These are phyloP conservation scores for Diaporthe ilicicola DNA, from an alignment of 2,329 filamentous ascomycete genomes.

Conservation along the genomic window DNA sequence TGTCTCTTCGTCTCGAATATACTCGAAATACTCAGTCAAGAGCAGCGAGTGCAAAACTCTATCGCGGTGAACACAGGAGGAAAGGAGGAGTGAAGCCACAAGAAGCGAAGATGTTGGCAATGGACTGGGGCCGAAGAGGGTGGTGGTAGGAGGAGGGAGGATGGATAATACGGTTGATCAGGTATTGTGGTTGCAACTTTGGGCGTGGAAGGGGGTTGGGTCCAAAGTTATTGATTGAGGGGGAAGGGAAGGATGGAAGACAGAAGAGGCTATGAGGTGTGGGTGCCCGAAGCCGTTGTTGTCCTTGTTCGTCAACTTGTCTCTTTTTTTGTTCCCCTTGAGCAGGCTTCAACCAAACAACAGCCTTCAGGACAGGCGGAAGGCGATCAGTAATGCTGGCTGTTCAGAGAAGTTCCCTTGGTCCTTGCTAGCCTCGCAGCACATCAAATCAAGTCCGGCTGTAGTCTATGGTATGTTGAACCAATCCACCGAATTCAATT, in stretches of 20 bases:
- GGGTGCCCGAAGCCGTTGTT: background rate
- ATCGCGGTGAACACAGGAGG: slow-evolving; percentile 9
- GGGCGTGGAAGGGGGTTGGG: background rate
- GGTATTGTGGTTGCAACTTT: slow-evolving; percentile 17
- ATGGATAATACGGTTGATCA: background rate
- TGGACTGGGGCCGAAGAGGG: slow-evolving; percentile 13
- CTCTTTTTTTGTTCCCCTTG: background rate
- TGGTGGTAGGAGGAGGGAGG: background rate
- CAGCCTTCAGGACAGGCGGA: slow-evolving; percentile 8
- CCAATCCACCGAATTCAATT: slow-evolving; percentile 25
- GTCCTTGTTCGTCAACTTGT: slow-evolving; percentile 12
- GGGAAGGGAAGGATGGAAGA: background rate
- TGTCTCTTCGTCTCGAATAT: slow-evolving; percentile 19
- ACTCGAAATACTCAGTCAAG: slow-evolving; percentile 35
- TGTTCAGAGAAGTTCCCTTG: slow-evolving; percentile 7
- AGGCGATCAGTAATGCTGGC: slow-evolving; percentile 11
- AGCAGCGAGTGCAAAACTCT: slow-evolving; percentile 30
- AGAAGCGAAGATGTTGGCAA: slow-evolving; percentile 24
- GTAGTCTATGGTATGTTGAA: slow-evolving; percentile 14
- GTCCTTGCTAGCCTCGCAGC: slow-evolving; percentile 21
- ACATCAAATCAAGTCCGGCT: slow-evolving; percentile 15
- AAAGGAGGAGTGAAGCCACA: slow-evolving; percentile 13
- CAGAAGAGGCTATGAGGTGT: background rate
- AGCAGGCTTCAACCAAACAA: slow-evolving; percentile 8
- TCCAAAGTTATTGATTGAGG: slow-evolving; percentile 23